These are phyloP conservation scores for Coemansia sp. DNA, from an alignment of 192 early-diverging fungal species.

Conservation along the genomic window DNA sequence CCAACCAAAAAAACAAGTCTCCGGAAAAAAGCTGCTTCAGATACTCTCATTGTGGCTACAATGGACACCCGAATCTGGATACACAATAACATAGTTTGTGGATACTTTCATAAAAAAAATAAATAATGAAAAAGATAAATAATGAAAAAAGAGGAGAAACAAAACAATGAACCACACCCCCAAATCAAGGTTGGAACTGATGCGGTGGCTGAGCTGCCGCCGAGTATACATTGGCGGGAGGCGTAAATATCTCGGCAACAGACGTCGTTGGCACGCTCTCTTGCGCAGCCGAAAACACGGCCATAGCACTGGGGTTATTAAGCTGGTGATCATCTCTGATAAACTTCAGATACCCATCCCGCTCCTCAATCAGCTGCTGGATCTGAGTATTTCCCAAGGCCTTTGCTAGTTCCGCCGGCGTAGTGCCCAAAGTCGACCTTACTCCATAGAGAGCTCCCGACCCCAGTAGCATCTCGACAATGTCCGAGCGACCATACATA, in stretches of 20 bases:
- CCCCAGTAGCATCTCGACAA: slow-evolving; percentile 58
- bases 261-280: not conserved
- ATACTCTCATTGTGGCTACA: not conserved
- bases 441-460: slow-evolving; percentile 53
- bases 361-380: slow-evolving; percentile 32
- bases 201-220: not conserved
- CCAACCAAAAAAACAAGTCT: too few species aligned
- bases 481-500: slow-evolving; percentile 51
- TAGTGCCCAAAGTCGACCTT: slow-evolving; percentile 13
- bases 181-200: not conserved
- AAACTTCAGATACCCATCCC: slow-evolving; percentile 43
- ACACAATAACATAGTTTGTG: not conserved
- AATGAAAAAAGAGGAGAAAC: not conserved
- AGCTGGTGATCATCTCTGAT: slow-evolving; percentile 40
- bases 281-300: not conserved
- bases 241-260: not conserved
- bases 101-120: not conserved
- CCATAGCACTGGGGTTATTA: not conserved
- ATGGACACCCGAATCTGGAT: not conserved
- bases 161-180: not conserved
- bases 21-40: too few species aligned
- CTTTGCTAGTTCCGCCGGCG: slow-evolving; percentile 37
- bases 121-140: not conserved
- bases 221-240: not conserved
- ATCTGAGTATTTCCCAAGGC: slow-evolving; percentile 9